Evolutionary conservation across 805 yeast species (phyloP).

Genomic region (Helenozyma baotianmanensis): DNA sequence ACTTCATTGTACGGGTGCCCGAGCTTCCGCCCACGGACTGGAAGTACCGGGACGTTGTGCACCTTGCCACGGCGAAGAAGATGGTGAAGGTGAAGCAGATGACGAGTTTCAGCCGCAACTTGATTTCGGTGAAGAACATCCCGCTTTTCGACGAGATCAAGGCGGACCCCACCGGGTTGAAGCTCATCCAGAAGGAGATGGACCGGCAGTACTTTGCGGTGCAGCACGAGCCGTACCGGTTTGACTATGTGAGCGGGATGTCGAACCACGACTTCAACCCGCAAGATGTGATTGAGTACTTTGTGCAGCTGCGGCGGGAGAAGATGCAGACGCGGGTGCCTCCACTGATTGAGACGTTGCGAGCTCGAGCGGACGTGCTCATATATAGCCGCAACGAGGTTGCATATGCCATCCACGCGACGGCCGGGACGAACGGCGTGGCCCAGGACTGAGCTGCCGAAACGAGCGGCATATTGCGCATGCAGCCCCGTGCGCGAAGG

Average conservation of each 20-base stretch:
- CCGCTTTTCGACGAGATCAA: slow-evolving; percentile 17
- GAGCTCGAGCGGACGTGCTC: slow-evolving; percentile 6
- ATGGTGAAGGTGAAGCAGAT: slow-evolving; percentile 10
- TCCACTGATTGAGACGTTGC: slow-evolving; percentile 4
- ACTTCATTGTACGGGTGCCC: slow-evolving; percentile 13
- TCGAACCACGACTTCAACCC: slow-evolving; percentile 27
- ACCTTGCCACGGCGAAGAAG: slow-evolving; percentile 16
- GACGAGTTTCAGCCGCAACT: slow-evolving; percentile 5
- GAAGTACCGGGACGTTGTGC: slow-evolving; percentile 14
- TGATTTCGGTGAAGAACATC: slow-evolving; percentile 11
- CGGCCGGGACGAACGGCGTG: too few species aligned
- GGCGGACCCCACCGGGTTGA: slow-evolving; percentile 12
- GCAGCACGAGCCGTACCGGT: slow-evolving; percentile 12
- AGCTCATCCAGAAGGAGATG: slow-evolving; percentile 8
- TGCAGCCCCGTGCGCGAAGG: too few species aligned
- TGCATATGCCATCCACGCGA: not conserved
- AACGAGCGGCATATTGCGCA: too few species aligned
- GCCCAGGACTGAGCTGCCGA: too few species aligned
- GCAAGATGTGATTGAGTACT: slow-evolving; percentile 6
- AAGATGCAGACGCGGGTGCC: slow-evolving; percentile 3
- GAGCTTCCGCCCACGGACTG: slow-evolving; percentile 6
- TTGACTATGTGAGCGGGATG: slow-evolving; percentile 22
- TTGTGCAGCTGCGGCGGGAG: slow-evolving; percentile 1
- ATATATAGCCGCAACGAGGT: slow-evolving; percentile 6
- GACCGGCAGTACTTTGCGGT: slow-evolving; percentile 12